Base-by-base conservation (phyloP, 2,329 filamentous ascomycete species). In the Colletotrichum kahawae region DNA sequence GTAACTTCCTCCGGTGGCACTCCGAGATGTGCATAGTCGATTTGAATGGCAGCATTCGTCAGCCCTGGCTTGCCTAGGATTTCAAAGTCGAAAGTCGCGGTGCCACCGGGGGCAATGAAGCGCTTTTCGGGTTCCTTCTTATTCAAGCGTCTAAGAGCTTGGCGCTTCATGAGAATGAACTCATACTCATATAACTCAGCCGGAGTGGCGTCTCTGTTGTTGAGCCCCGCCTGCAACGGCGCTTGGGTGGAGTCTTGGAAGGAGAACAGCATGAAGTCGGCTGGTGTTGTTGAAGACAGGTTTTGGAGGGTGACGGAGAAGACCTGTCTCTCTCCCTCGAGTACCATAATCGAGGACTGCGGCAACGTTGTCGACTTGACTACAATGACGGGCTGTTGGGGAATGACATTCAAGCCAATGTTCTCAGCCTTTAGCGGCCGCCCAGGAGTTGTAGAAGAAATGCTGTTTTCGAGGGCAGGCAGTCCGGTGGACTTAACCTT, bases 101-200 rank as follows among this genome's bases (percentile, higher is more conserved):
- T 92, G 60, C 89, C 88, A 1, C 93, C 92, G 7, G 95, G 91
- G 4, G 88, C 87, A 73, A 98, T 96, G 67, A 88, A 90, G 62
- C 88, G 86, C 74, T 86, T 86, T 64, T 89, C 85, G 51, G 88
- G 85, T 65, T 90, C 88, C 48, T 82, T 88, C 78, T 82, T 90
- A 71, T 82, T 86, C 77, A 88, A 85, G 66, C 72, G 75, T 36
- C 91, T 88, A 59, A 94, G 85, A 79, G 95, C 93, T 81, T 94
- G 93, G 80, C 93, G 93, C 81, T 91, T 93, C 75, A 93, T 92
- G 59, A 97, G 87, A 75, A 96, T 93, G 65, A 95, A 87, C 82
- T 98, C 95, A 72, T 96, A 92, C 82, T 98, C 96, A 81, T 98
- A 96, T 7, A 97, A 85, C 80, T 98, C 95, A 3, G 93, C 91